Conservation (phyloP, 441 rosid species). For the Bruguiera hainesii region DNA sequence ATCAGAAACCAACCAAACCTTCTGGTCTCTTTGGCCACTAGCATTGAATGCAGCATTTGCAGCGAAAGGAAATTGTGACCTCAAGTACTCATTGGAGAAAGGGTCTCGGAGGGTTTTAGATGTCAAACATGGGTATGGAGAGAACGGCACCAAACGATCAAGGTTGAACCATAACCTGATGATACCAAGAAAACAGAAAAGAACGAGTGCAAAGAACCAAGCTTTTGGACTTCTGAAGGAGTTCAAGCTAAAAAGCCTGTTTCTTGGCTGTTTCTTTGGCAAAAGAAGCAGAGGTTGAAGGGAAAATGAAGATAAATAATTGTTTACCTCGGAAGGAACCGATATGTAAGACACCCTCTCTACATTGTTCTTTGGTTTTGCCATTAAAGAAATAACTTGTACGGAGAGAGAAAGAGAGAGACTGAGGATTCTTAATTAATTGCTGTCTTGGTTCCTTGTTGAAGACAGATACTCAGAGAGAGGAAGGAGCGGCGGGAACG, state of each 20-base stretch:
- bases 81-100: constrained; percentile 13
- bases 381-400: constrained; percentile 36
- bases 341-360: constrained; percentile 56
- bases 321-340: constrained; percentile 68
- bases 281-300: constrained; percentile 58
- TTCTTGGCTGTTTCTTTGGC: constrained; percentile 41
- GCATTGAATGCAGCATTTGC: background rate
- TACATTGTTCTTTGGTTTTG: constrained; percentile 42
- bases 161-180: constrained; percentile 41
- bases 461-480: constrained; percentile 9
- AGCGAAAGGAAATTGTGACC: constrained; percentile 21
- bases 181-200: constrained; percentile 53
- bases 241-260: constrained; percentile 17
- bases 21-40: background rate
- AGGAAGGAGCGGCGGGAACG: constrained; percentile 49
- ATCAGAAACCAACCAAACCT: background rate
- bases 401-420: constrained; percentile 3
- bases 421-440: background rate
- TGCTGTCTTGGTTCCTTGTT: background rate
- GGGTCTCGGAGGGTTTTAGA: constrained; percentile 26
- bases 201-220: constrained; percentile 54
- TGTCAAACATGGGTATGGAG: constrained; percentile 48
- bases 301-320: constrained; percentile 54
- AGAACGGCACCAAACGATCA: constrained; percentile 45
- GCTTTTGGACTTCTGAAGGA: constrained; percentile 42